Evolutionary conservation across 768 basidiomycete genomes (phyloP), one percentile per base, ranked within the genome.

Genomic region (Auricularia sp.): DNA sequence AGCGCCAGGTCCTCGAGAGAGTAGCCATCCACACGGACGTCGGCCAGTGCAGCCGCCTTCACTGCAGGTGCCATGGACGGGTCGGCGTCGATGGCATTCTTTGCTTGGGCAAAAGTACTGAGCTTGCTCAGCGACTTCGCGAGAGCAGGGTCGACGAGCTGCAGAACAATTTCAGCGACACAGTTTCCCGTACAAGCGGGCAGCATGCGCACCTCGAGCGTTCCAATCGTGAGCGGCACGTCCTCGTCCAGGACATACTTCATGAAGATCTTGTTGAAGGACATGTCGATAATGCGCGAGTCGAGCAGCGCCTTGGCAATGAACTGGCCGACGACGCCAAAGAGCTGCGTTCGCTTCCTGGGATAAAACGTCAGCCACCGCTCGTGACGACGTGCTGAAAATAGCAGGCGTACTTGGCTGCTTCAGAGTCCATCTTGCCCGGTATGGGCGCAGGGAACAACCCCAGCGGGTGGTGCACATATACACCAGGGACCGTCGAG

Each of bases 261-360:
- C 68, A 98, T 79, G 82, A 98, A 98, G n/a, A 96, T 78, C 74
- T 91, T 93, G 79, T 94, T 98, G 74, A 98, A 87, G 35, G 91
- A 87, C 68, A 98, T 80, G 74, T 98, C 97, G 76, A 98, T 96
- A 72, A 98, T 98, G 21, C 97, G 85, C 10, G 95, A 97, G 76
- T 99, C 97, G 54, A 98, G 79, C 82, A 98, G 87, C 3, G 96
- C 94, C 77, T 98, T 96, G 8, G 94, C 97, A 33, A 97, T 87
- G 75, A 98, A 98, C 75, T 96, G 92, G 3, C 97, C 97, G 59
- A 98, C 86, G 24, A 95, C 88, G 51, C 88, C 85, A 74, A 95
- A 88, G 63, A 96, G 83, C 70, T 93, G 89, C 4, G 89, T 88
- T 33, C 86, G 83, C 79, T 94, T 93, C 71, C 91, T 93, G 70